Evolutionary conservation across 257 asterid genomes (phyloP).

Genomic region (Vinca minor): DNA sequence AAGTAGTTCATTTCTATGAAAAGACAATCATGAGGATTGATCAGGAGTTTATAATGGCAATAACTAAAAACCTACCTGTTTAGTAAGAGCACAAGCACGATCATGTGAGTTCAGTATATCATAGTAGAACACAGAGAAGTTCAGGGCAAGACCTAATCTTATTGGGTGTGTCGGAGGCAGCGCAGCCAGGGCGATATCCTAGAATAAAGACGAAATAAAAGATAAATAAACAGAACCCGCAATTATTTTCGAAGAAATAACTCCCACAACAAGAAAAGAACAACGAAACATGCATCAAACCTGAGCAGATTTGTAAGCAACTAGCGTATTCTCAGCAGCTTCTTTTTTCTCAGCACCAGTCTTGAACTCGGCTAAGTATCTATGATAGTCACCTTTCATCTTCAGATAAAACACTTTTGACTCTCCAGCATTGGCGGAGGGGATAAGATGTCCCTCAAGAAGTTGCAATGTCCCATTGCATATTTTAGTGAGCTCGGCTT

Average conservation of each 20-base stretch:
- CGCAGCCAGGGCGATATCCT: conserved; percentile 27
- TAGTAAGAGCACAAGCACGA: conserved; percentile 27
- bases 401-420: conserved; percentile 32
- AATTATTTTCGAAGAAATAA: not conserved
- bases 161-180: conserved; percentile 29
- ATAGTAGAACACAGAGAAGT: conserved; percentile 30
- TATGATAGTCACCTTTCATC: conserved; percentile 31
- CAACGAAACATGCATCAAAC: not conserved
- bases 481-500: conserved; percentile 25
- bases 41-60: not conserved
- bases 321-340: conserved; percentile 28
- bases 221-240: not conserved
- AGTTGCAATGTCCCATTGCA: conserved; percentile 24
- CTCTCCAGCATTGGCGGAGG: conserved; percentile 19
- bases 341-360: conserved; percentile 27
- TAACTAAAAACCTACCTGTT: conserved; percentile 19
- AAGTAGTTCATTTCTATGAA: not conserved
- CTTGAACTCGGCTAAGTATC: conserved; percentile 28
- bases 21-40: not conserved
- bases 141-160: conserved; percentile 30
- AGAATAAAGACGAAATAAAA: not conserved
- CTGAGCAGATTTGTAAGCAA: conserved; percentile 31
- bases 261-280: not conserved
- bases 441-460: conserved; percentile 25
- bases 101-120: conserved; percentile 30